phyloP scores from a whole-genome alignment of 495 filamentous ascomycete species.

The Bathelium albidoporum region DNA sequence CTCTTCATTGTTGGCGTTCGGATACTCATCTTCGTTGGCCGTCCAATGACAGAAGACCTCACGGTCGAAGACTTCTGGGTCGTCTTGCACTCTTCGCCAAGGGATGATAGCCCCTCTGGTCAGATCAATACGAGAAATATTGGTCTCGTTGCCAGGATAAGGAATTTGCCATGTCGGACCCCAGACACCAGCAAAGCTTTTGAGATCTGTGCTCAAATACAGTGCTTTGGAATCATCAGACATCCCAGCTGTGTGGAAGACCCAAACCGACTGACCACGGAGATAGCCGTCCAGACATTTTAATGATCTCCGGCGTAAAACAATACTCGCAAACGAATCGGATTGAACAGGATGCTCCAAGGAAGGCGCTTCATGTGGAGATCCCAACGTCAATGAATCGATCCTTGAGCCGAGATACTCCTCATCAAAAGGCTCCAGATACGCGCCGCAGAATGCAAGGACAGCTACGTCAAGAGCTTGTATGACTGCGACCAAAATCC shows the following conservation, averaged over 20 bases:
- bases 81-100: neutral
- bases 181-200: neutral
- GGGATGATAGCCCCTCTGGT: neutral
- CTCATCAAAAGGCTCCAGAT: neutral
- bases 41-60: neutral
- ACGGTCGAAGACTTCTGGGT: no score
- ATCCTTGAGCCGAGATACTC: neutral
- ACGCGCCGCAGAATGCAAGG: neutral
- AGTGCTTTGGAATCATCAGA: neutral
- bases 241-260: neutral
- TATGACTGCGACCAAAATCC: no score
- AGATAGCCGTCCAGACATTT: neutral
- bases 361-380: no score
- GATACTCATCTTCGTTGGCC: neutral
- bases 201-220: neutral
- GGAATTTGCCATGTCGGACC: neutral
- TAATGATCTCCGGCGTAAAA: neutral
- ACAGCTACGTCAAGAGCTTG: neutral
- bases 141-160: neutral
- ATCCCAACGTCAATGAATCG: neutral
- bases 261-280: neutral
- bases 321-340: neutral
- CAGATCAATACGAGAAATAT: neutral
- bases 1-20: neutral
- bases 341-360: neutral